Base-by-base conservation (phyloP, 352 stramenopile species). In the Hyphochytrium catenoides region DNA sequence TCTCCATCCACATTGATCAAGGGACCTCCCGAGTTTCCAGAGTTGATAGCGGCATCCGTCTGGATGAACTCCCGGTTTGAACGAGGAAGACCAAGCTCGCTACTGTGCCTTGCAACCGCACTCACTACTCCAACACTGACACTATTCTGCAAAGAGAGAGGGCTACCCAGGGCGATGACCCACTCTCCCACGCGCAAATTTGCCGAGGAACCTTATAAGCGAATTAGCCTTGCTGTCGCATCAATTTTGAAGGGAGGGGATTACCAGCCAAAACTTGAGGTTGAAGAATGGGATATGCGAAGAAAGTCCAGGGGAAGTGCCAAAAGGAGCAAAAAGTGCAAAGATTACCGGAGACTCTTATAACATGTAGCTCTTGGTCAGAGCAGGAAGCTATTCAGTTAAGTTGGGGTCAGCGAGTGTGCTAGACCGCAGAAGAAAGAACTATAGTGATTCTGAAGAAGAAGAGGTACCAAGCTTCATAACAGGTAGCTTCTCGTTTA, bases 31-130 rank as follows among this genome's bases (percentile, higher is more conserved):
- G 70, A 89, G 48, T 93, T 93, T 31, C 79, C 79, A 22, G 63
- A 51, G 49, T 92, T 91, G 41, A 93, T 91, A 15, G 79, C 78
- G 6, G 79, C 79, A 55, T 93, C 79, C 15, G 79, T 93, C 53
- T 93, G 78, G 38, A 93, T 87, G 50, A 85, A 93, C 41, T 89
- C 69, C 36, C 56, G 66, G 12, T 65, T 30, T n/a, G 11, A 16
- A 39, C 34, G 19, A 18, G 8, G 51, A 33, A 70, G 79, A 4
- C 75, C 75, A 8, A 91, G 52, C 48, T 91, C 75, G 31, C 65
- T 84, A 44, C 71, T 79, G 43, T 82, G 73, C 30, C 78, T 47
- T 20, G 73, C 72, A 20, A 86, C 66, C 16, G 74, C 67, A 44
- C 68, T 88, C 33, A 93, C 75, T 43, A 93, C 92, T 12, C 79